phyloP scores from a whole-genome alignment of 768 basidiomycete species.

The Kwoniella sp. region DNA sequence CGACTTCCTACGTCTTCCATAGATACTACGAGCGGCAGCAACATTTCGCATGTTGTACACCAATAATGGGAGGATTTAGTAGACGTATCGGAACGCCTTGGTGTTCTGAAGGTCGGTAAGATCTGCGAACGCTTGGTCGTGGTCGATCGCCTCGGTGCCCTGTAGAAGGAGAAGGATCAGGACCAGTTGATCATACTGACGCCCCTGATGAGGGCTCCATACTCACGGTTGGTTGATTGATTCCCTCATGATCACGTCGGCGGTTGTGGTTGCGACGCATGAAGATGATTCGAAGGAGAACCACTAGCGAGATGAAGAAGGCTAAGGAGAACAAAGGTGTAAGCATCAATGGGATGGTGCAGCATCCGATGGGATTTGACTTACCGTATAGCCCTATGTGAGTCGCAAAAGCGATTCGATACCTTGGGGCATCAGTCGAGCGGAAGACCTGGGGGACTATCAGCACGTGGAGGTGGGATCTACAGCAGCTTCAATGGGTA shows the following conservation, averaged over 20 bases:
- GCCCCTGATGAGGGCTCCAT: not conserved
- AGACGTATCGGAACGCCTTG: conserved; percentile 53
- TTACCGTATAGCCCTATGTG: conserved; percentile 61
- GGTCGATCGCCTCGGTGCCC: conserved; percentile 37
- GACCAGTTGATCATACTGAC: not conserved
- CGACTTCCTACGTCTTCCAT: too few species aligned
- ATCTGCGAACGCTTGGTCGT: conserved; percentile 61
- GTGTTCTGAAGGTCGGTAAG: conserved; percentile 62
- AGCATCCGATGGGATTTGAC: not conserved
- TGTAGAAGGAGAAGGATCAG: too few species aligned
- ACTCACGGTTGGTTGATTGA: conserved; percentile 8
- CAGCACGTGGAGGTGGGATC: too few species aligned
- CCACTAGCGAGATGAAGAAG: conserved; percentile 59
- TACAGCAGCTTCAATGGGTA: too few species aligned
- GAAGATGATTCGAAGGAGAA: conserved; percentile 59
- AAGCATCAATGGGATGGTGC: not conserved
- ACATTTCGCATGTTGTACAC: too few species aligned
- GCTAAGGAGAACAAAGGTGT: conserved; percentile 9
- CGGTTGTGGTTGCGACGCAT: conserved; percentile 58
- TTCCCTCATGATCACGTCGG: conserved; percentile 34
- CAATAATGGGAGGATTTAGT: conserved; percentile 9
- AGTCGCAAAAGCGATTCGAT: conserved; percentile 61
- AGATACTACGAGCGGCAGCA: too few species aligned
- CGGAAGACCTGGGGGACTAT: conserved; percentile 25
- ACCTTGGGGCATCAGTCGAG: conserved; percentile 61